Conservation (phyloP, 129 eudicot genomes). For the Pseudognaphalium luteoalbum region DNA sequence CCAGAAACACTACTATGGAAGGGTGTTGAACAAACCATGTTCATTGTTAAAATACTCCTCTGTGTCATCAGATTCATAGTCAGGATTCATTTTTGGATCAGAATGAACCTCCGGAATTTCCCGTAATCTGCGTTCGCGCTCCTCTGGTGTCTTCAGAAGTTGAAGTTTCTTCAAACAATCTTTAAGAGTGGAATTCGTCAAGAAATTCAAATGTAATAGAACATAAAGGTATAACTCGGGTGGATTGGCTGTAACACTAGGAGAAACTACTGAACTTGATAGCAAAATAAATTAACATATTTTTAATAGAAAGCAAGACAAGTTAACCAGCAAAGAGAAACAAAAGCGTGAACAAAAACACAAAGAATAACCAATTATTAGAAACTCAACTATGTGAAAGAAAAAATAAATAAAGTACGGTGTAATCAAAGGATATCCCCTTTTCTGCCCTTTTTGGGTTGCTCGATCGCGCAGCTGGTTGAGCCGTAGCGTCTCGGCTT, state of each 20-base stretch:
- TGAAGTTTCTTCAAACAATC: conserved; percentile 72
- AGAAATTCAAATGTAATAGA: conserved; percentile 40
- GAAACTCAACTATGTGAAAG: neutral
- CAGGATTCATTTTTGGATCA: conserved; percentile 91
- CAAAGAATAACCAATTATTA: neutral
- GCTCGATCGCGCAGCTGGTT: conserved; percentile 82
- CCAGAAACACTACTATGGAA: neutral
- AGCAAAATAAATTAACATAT: neutral
- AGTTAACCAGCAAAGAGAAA: neutral
- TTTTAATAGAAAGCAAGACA: neutral
- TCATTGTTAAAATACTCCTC: conserved; percentile 45
- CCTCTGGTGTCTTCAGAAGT: conserved; percentile 85
- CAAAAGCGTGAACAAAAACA: neutral
- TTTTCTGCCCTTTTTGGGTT: conserved; percentile 79
- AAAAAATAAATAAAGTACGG: conserved; percentile 10
- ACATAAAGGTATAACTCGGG: conserved; percentile 1
- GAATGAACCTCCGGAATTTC: conserved; percentile 83
- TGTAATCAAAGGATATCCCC: conserved; percentile 77
- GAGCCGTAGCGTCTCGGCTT: conserved; percentile 67
- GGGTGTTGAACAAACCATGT: conserved; percentile 51
- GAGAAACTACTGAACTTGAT: neutral
- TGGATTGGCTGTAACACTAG: neutral
- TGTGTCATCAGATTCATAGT: conserved; percentile 74
- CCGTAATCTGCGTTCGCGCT: conserved; percentile 72
- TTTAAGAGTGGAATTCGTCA: conserved; percentile 76